These are phyloP conservation scores for Ophiostoma sp. DNA, from an alignment of 2,329 filamentous ascomycete genomes.

Conservation along the genomic window DNA sequence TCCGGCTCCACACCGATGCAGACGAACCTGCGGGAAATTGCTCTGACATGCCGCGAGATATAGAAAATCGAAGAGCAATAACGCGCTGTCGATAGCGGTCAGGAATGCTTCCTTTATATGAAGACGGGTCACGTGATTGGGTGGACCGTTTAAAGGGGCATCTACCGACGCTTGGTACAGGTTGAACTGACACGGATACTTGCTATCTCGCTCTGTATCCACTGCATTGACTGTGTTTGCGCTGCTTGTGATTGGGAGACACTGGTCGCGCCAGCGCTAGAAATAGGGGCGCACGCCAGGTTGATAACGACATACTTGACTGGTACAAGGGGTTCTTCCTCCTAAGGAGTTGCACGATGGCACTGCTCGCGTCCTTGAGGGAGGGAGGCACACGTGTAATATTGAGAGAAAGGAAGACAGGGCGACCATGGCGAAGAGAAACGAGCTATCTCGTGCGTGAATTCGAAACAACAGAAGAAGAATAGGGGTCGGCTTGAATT, in stretches of 20 bases:
- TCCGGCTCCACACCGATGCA: not conserved
- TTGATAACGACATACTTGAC: not conserved
- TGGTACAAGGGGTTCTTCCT: not conserved
- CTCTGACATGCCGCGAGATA: not conserved
- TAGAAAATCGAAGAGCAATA: no score
- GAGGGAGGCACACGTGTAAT: conserved; percentile 6
- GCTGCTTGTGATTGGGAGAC: not conserved
- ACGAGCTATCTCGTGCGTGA: no score
- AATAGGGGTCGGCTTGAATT: not conserved
- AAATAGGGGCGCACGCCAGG: conserved; percentile 3
- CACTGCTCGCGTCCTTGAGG: not conserved
- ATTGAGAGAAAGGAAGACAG: not conserved
- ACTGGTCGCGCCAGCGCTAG: not conserved
- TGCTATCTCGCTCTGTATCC: not conserved
- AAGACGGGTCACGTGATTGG: no score
- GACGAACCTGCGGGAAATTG: conserved; percentile 7
- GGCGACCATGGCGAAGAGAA: not conserved
- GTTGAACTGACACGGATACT: no score
- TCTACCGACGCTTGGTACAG: no score
- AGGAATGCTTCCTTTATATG: no score
- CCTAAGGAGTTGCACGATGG: not conserved
- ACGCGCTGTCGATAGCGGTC: no score
- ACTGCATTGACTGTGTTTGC: not conserved
- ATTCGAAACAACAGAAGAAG: not conserved
- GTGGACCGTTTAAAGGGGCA: no score